Base-by-base conservation (phyloP, 176 grass and related monocot species). In the Coix lacrymajobi region DNA sequence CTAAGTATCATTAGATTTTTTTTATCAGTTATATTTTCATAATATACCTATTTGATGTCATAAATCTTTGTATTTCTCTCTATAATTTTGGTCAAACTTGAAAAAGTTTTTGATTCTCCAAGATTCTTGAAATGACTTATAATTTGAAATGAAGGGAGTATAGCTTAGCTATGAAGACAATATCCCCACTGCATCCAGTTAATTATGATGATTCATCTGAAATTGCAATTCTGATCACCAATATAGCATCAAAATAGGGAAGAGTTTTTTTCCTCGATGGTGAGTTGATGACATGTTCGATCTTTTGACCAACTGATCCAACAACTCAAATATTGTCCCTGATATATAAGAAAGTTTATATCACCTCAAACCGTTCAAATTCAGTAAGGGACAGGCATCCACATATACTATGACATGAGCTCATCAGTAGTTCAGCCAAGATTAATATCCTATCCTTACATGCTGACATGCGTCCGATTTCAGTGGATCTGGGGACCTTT, bases 391-490 rank as follows among this genome's bases (percentile, higher is more conserved):
- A 31, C 1, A 22, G 29, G 49, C 36, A 31, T 38, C 37, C 40
- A 15, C 45, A 51, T 10, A 73, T 48, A 51, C 51, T 61, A 22
- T 49, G 45, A 33, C 44, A 40, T 44, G 51, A 56, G 73, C 25
- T 30, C 25, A 8, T 30, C 25, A 8, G 24, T 11, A 29, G 40
- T 57, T 84, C 32, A 39, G 49, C 19, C 17, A 56, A 67, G 8
- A 75, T 54, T 20, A 14, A n/a, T 24, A 56, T 6, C 22, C n/a
- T 38, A 32, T 62, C 29, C n/a, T 36, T 30, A 10, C 11, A 37
- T 9, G 67, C 57, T 73, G 77, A 40, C 58, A 74, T 41, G 57
- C 44, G 34, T 66, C 69, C 12, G 58, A 20, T 79, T 86, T 32
- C 29, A 72, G 16, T 32, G 52, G 44, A 64, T 65, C 40, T 67